Conservation (phyloP, 2,329 filamentous ascomycete genomes). For the Penicillium vulpinum region DNA sequence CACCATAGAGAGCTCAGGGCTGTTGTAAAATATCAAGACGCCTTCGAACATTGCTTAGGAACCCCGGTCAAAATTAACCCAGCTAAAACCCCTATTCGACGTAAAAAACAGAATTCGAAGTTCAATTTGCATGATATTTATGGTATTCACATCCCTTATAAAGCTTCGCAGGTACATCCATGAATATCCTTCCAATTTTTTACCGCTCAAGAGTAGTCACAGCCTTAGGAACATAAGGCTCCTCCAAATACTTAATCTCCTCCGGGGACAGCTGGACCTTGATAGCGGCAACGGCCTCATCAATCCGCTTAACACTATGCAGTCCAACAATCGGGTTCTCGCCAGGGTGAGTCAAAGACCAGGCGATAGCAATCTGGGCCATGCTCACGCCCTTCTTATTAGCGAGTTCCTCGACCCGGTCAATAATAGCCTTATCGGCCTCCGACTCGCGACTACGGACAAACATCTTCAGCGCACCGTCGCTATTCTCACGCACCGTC, state of each 20-base stretch:
- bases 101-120: background rate
- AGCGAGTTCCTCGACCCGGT: slow-evolving; percentile 59
- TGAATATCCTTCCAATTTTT: background rate
- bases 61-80: too few relatives aligned
- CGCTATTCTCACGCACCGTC: slow-evolving; percentile 47
- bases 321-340: slow-evolving; percentile 63
- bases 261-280: slow-evolving; percentile 55
- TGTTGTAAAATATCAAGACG: background rate
- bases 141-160: background rate
- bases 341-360: slow-evolving; percentile 57
- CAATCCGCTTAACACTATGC: slow-evolving; percentile 59
- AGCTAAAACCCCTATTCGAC: background rate
- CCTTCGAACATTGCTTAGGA: too few relatives aligned
- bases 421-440: slow-evolving; percentile 54
- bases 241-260: slow-evolving; percentile 63
- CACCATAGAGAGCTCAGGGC: background rate
- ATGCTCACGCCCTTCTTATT: slow-evolving; percentile 60
- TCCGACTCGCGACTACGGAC: slow-evolving; percentile 47
- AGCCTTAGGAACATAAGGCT: slow-evolving; percentile 58
- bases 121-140: background rate
- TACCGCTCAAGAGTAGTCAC: slow-evolving; percentile 30
- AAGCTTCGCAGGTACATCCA: background rate
- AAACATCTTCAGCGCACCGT: slow-evolving; percentile 44
- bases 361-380: slow-evolving; percentile 64
- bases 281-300: slow-evolving; percentile 57